A percentile compares a stretch with the other conserved stretches of the same genome.
Conservation (phyloP, 2,329 filamentous ascomycete genomes). For the Escovopsis sp. region DNA sequence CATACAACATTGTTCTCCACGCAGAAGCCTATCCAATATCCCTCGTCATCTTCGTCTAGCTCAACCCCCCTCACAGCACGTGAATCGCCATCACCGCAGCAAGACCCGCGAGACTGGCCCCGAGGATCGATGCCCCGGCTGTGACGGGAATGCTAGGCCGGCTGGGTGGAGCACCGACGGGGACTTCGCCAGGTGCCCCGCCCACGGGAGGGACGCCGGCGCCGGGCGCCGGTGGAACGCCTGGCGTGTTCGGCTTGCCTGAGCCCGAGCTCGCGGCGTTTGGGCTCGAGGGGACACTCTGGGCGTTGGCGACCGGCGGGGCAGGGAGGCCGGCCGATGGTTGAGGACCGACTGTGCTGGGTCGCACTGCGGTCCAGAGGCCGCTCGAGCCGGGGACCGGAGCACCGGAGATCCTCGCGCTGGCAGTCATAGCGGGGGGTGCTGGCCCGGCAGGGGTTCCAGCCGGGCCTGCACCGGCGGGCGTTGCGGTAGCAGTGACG, state of each 20-base stretch:
- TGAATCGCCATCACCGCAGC: conserved; percentile 13
- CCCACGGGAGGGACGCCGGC: conserved; percentile 8
- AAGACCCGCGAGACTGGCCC: conserved; percentile 12
- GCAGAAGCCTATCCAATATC: not conserved
- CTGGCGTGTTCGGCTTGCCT: conserved; percentile 1
- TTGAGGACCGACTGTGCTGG: too few species aligned
- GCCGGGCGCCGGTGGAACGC: conserved; percentile 3
- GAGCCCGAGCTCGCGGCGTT: conserved; percentile 1
- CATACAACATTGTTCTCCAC: too few species aligned
- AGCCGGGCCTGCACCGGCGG: too few species aligned
- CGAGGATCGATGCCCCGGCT: conserved; percentile 27
- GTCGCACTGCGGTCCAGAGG: too few species aligned
- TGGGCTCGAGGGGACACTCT: not conserved
- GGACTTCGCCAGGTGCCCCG: conserved; percentile 2
- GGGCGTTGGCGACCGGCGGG: not conserved
- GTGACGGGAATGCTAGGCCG: conserved; percentile 24
- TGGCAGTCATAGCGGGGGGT: not conserved
- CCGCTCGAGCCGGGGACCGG: too few species aligned
- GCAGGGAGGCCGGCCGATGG: too few species aligned
- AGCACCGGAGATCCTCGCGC: not conserved
- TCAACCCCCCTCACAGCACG: conserved; percentile 11
- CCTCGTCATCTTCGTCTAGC: not conserved
- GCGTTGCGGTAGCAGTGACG: conserved; percentile 8
- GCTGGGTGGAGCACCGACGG: conserved; percentile 4
- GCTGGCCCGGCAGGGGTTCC: conserved; percentile 6